These are phyloP conservation scores for Zygoascus sp. DNA, from an alignment of 1,139 yeast genomes.

Conservation along the genomic window DNA sequence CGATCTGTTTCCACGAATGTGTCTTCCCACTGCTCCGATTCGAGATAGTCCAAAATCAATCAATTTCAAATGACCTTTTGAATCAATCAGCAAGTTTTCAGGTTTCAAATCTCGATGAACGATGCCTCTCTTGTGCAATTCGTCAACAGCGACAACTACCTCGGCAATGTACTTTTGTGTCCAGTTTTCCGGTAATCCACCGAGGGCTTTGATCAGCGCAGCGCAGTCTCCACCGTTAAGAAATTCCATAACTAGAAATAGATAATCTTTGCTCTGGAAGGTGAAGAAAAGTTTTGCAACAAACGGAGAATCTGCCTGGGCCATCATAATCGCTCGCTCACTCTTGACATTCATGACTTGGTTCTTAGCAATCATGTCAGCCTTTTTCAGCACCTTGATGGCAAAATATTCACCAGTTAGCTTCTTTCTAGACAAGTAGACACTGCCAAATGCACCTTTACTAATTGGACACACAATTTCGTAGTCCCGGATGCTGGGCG, in stretches of 20 bases:
- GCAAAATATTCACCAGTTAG: conserved; percentile 94
- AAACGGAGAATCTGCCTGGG: conserved; percentile 89
- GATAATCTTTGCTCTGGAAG: conserved; percentile 81
- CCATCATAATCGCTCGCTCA: conserved; percentile 96
- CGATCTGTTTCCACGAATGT: conserved; percentile 34
- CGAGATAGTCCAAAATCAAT: conserved; percentile 94
- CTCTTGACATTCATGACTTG: conserved; percentile 92
- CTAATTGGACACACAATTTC: conserved; percentile 90
- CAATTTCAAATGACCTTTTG: conserved; percentile 80
- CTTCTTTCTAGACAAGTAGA: conserved; percentile 75
- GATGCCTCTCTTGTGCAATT: conserved; percentile 80
- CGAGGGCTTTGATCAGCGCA: conserved; percentile 73
- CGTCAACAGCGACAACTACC: conserved; percentile 84
- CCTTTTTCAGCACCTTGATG: conserved; percentile 85
- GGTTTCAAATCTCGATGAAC: conserved; percentile 96
- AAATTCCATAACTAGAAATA: conserved; percentile 94
- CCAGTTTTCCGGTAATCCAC: conserved; percentile 80
- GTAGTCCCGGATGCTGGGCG: conserved; percentile 80
- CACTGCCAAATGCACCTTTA: conserved; percentile 97
- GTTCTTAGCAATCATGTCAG: conserved; percentile 96
- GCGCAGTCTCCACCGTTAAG: conserved; percentile 96
- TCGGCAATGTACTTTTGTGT: conserved; percentile 83
- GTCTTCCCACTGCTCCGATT: conserved; percentile 85
- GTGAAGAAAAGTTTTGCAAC: conserved; percentile 88
- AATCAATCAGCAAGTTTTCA: conserved; percentile 83